Base-by-base conservation (phyloP, 352 stramenopile species). In the Phytophthora nicotianae region DNA sequence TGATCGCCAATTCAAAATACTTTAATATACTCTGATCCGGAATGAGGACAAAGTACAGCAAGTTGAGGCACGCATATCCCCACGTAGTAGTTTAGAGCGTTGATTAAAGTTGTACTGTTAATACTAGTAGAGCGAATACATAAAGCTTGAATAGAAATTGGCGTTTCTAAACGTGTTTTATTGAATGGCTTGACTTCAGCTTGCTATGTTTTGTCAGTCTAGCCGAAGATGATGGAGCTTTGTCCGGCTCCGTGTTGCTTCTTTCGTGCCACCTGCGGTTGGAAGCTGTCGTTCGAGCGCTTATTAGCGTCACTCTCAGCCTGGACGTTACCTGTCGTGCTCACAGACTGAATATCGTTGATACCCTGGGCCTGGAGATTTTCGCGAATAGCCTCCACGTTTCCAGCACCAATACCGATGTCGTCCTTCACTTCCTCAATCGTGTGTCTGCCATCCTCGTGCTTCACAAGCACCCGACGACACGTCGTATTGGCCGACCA, bases 361-460 rank as follows among this genome's bases (percentile, higher is more conserved):
- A 90, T 87, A 23, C 80, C 83, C 45, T 91, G 83, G 16, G 76
- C 73, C 54, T 90, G 79, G 21, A 97, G 70, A 60, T 93, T 95
- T 33, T 72, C 71, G 21, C 86, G 77, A 50, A 97, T 93, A 8
- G 83, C 83, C 27, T 86, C 77, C 21, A 91, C 85, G 49, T 94
- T 91, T 38, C 61, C 75, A 5, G 71, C 63, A 23, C 52, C 66
- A 40, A 96, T 89, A 27, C 86, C 81, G 24, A 96, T 62, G 58
- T 95, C 86, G 60, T 97, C 77, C 71, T 95, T 83, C 24, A 97
- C 78, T 52, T 97, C 90, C 49, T 96, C 86, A 21, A 93, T 79
- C 7, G 71, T 85, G 71, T 96, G 80, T n/a, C 58, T 72, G 1
- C 88, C 89, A 55, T 97, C 88, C 5, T 70, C 68, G 47, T 91